Evolutionary conservation across 257 asterid genomes (phyloP), one percentile per base, ranked within the genome.

Genomic region (Catharanthus roseus): DNA sequence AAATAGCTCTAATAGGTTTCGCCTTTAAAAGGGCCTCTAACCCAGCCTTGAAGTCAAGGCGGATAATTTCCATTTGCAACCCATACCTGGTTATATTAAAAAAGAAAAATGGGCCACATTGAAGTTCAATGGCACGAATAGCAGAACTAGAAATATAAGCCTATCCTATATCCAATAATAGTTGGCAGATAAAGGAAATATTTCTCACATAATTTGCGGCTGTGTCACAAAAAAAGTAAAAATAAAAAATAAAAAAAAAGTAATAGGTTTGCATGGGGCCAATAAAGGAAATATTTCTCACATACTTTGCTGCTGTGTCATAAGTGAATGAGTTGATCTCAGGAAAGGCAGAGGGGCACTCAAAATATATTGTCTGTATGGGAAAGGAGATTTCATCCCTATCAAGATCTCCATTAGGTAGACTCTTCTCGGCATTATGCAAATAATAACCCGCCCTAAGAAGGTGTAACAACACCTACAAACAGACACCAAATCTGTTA

Each of bases 241-340:
- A n/a, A n/a, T n/a, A n/a, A n/a, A n/a, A n/a, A n/a, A n/a, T n/a
- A n/a, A n/a, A n/a, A 38, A 3, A 38, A 38, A 38, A 38, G 3
- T 38, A 3, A 57, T 41, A 42, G n/a, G n/a, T 18, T 0, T 1
- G 31, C 23, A 47, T 70, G 67, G 34, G 67, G 62, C n/a, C 28
- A 5, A 29, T 6, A 31, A 39, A 28, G 39, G 13, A 24, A 47
- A 71, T 1, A 64, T 53, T 39, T 63, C 72, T 45, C 64, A 65
- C 89, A 56, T 83, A 90, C 98, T 60, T 69, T 62, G 80, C 78
- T 18, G 97, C 97, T 41, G 84, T 78, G 70, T 85, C 97, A 60
- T 88, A 87, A 69, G 99, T 89, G 87, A 93, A 91, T 28, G 97
- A 88, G 77, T 93, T 91, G 80, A 93, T 93, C 82, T 91, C 97